Base-by-base conservation (phyloP, 192 early-diverging fungal species). In the Radiomyces spectabilis region DNA sequence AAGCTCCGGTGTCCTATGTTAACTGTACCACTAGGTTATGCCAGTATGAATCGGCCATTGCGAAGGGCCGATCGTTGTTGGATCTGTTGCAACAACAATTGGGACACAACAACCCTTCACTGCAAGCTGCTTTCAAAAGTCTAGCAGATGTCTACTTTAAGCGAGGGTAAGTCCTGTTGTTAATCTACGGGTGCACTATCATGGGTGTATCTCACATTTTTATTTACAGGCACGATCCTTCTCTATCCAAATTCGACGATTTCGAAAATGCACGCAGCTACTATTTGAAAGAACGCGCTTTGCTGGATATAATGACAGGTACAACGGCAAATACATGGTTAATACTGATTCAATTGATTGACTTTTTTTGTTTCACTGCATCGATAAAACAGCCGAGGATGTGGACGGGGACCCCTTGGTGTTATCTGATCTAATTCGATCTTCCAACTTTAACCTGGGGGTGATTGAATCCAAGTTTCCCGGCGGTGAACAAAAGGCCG, bases 71-170 rank as follows among this genome's bases (percentile, higher is more conserved):
- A 15, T 8, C 40, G 13, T 19, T 51, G 13, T 24, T 57, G 26
- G 25, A n/a, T 6, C 32, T 57, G 1, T 56, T 57, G 19, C 29
- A 44, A 22, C 31, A 40, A 22, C 31, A 38, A 0, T 12, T 16
- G 8, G 15, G 31, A 24, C 31, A 25, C 1, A 50, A 60, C 9
- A 4, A 42, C 19, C 19, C 5, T 35, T 22, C 32, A 10, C 25
- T 51, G 33, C 62, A 64, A 33, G 31, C 19, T 15, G 25, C 41
- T 10, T 64, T 45, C 26, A 64, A 51, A 18, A 22, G 31, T 12
- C 41, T 52, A 21, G 62, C 30, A 6, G 49, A 64, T 12, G 16
- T 51, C 0, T 64, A 57, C 33, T 55, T 57, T 44, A 52, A 40
- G 25, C 37, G 39, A 38, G 53, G 54, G 21, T 55, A 22, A 45